A percentile compares a stretch with the other conserved stretches of the same genome.
Evolutionary conservation across 352 stramenopile genomes (phyloP).

Genomic region (Globisporangium acanthophoron): DNA sequence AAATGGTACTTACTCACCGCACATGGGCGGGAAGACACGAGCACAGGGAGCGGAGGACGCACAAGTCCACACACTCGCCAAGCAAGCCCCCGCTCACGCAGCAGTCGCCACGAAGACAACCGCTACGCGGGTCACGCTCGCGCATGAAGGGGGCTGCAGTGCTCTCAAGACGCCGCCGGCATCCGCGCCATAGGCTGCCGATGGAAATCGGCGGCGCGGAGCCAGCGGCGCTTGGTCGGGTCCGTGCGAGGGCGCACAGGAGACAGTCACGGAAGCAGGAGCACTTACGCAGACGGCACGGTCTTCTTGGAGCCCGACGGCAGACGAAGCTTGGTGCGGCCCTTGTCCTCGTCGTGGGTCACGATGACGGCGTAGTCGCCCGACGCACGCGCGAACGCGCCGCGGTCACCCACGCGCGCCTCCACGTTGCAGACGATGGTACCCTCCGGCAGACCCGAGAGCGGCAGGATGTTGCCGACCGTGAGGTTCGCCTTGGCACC

Average conservation of each 20-base stretch:
- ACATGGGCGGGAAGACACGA: slow-evolving; percentile 46
- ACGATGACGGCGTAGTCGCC: slow-evolving; percentile 99
- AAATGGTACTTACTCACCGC: slow-evolving; percentile 84
- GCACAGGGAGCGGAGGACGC: slow-evolving; percentile 4
- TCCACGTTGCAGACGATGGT: slow-evolving; percentile 99
- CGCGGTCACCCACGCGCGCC: slow-evolving; percentile 93
- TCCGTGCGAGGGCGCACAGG: not conserved
- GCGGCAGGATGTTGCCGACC: slow-evolving; percentile 97
- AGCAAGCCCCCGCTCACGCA: not conserved
- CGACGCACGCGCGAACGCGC: slow-evolving; percentile 94
- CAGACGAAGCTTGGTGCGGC: slow-evolving; percentile 93
- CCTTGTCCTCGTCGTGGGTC: slow-evolving; percentile 98
- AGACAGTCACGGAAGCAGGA: slow-evolving; percentile 8
- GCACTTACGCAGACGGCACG: slow-evolving; percentile 88
- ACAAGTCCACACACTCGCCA: slow-evolving; percentile 6
- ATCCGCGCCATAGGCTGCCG: not conserved
- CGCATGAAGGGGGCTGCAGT: slow-evolving; percentile 6
- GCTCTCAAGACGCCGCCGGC: slow-evolving; percentile 8
- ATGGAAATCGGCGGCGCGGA: not conserved
- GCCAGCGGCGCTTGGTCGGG: slow-evolving; percentile 8
- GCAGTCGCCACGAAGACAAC: slow-evolving; percentile 6
- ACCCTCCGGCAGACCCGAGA: slow-evolving; percentile 95
- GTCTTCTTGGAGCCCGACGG: slow-evolving; percentile 98
- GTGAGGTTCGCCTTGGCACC: slow-evolving; percentile 95
- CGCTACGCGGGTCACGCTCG: not conserved